These are phyloP conservation scores for Solanum dulcamara DNA, from an alignment of 257 asterid species.

Conservation along the genomic window DNA sequence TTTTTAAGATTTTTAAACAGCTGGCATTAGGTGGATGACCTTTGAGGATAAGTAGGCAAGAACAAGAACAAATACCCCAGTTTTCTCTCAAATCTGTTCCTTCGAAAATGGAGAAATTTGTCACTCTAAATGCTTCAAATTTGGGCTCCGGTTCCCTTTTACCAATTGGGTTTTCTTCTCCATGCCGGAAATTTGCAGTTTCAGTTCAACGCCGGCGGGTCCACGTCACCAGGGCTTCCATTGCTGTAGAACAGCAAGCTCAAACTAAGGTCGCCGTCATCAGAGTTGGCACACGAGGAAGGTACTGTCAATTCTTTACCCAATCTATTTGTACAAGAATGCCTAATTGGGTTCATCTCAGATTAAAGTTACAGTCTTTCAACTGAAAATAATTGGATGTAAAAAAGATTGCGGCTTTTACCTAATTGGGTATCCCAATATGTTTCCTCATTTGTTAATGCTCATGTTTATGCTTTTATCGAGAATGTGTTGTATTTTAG, in stretches of 20 bases:
- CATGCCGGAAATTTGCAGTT: conserved; percentile 18
- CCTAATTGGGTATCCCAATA: not conserved
- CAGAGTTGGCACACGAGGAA: conserved; percentile 88
- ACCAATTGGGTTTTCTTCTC: conserved; percentile 31
- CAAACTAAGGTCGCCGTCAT: conserved; percentile 59
- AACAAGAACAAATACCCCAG: not conserved
- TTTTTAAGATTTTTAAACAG: not conserved
- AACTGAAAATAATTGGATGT: not conserved
- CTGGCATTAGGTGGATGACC: not conserved
- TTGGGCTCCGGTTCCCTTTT: conserved; percentile 29
- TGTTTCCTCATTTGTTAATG: not conserved
- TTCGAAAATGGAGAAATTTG: conserved; percentile 37
- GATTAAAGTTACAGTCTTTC: not conserved
- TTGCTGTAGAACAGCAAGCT: conserved; percentile 49
- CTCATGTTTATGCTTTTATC: not conserved
- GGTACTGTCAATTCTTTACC: conserved; percentile 27
- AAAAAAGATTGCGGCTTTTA: not conserved
- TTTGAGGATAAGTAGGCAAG: not conserved
- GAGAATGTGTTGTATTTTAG: not conserved
- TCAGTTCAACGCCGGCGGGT: conserved; percentile 7
- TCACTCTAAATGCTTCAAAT: conserved; percentile 23
- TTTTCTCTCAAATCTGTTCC: conserved; percentile 2
- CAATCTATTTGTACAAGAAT: not conserved
- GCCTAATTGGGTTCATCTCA: not conserved
- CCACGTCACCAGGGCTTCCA: conserved; percentile 32